These are phyloP conservation scores for Scutellaria minor DNA, from an alignment of 257 asterid genomes.

Conservation along the genomic window DNA sequence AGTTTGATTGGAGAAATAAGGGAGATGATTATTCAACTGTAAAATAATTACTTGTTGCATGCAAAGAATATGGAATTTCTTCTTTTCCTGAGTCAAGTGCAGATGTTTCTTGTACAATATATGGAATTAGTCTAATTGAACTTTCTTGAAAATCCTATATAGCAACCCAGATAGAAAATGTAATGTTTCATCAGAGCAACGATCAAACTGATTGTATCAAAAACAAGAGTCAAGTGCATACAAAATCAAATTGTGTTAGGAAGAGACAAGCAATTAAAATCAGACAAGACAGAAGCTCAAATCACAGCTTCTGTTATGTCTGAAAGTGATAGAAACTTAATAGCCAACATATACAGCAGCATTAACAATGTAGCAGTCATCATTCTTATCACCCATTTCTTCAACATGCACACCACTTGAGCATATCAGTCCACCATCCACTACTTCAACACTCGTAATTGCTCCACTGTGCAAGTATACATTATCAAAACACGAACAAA, in stretches of 20 bases:
- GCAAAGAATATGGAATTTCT: constrained; percentile 28
- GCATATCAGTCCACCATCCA: constrained; percentile 88
- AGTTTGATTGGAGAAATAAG: constrained; percentile 39
- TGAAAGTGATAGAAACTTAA: constrained; percentile 36
- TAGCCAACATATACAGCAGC: constrained; percentile 98
- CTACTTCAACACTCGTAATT: constrained; percentile 79
- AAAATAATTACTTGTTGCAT: constrained; percentile 30
- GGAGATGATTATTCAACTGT: constrained; percentile 41
- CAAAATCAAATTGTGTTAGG: neutral
- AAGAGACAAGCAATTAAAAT: neutral
- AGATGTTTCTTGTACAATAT: neutral
- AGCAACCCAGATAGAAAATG: neutral
- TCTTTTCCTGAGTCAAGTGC: constrained; percentile 2
- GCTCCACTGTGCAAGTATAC: constrained; percentile 59
- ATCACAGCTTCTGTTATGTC: constrained; percentile 35
- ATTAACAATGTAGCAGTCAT: constrained; percentile 87
- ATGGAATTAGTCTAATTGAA: neutral
- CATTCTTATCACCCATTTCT: constrained; percentile 97
- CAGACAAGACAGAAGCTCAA: constrained; percentile 15
- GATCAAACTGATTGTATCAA: neutral
- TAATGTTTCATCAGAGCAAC: neutral
- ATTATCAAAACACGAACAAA: constrained; percentile 15
- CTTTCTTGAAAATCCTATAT: neutral
- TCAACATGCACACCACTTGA: constrained; percentile 94
- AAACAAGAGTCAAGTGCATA: too few relatives aligned